Conservation (phyloP, 2,329 filamentous ascomycete species). For the Venturia aucupariae region DNA sequence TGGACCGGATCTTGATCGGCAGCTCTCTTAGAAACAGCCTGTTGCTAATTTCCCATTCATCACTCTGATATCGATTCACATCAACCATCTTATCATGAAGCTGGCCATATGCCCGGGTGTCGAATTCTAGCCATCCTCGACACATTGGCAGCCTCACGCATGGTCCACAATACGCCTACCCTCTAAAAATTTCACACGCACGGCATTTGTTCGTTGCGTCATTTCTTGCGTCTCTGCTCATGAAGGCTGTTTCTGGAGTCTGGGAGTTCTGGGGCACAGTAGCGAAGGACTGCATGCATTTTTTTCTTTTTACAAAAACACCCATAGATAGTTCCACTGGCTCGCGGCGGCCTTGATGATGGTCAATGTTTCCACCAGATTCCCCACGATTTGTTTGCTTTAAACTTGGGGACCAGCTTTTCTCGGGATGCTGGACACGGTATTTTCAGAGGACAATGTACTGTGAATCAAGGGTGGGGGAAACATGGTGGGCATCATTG, state of each 20-base stretch:
- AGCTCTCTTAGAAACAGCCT: constrained; percentile 33
- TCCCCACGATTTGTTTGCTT: not conserved
- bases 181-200: not conserved
- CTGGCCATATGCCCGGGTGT: not conserved
- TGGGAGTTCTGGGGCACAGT: not conserved
- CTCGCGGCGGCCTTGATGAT: not conserved
- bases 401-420: not conserved
- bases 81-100: no score
- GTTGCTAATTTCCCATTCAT: not conserved
- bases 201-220: not conserved
- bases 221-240: not conserved
- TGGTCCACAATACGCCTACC: not conserved
- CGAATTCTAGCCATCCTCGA: not conserved
- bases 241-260: constrained; percentile 3
- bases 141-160: not conserved
- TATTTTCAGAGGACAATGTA: not conserved
- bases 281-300: not conserved
- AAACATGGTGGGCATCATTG: not conserved
- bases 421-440: not conserved
- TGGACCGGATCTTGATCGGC: constrained; percentile 41
- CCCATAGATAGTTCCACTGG: not conserved
- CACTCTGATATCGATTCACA: not conserved
- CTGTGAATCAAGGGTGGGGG: not conserved
- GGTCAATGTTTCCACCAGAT: not conserved
- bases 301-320: not conserved